Base-by-base conservation (phyloP, 208 protist species). In the Spongospora subterranea region DNA sequence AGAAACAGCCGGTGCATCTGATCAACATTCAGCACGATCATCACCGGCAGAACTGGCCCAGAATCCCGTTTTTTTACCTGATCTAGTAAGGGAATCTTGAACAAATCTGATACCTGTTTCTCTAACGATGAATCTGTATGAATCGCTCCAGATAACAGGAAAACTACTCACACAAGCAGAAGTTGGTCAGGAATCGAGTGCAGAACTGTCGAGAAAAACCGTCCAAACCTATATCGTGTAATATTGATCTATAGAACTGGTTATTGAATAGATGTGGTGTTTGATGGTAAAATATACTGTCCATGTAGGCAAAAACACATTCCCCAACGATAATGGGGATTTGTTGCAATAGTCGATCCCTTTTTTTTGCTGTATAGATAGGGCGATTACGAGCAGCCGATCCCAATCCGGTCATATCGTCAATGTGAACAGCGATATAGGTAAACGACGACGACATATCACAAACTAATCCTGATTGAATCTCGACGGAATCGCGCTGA, bases 391-490 rank as follows among this genome's bases (percentile, higher is more conserved):
- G 6, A 35, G 6, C n/a, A n/a, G 71, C 35, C 17, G 35, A 13
- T 39, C 13, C 35, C n/a, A 35, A 20, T 45, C 71, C 71, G 20
- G 29, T 17, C 54, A 65, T 17, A 29, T 17, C 17, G 54, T 65
- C 54, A 29, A 65, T 17, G 20, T 29, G 54, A 17, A 29, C 54
- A 29, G 29, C 54, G 71, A 82, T 39, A 6, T 13, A 35, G 17
- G 35, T 82, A 13, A 20, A 82, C 35, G n/a, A 82, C n/a, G 40
- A 6, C 35, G 71, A 6, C 17, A 82, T 82, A 20, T n/a, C 11
- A 35, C 71, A 17, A n/a, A 82, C n/a, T n/a, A 82, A n/a, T 39
- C 11, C 71, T 43, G 71, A 82, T 82, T 82, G 71, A 43, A 43
- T 82, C 71, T 6, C 6, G 6, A 82, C 11, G 17, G 71, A 35